A percentile compares a stretch with the other conserved stretches of the same genome.
Evolutionary conservation across 2,329 filamentous ascomycete genomes (phyloP).

Genomic region (Tympanopsis confertula): DNA sequence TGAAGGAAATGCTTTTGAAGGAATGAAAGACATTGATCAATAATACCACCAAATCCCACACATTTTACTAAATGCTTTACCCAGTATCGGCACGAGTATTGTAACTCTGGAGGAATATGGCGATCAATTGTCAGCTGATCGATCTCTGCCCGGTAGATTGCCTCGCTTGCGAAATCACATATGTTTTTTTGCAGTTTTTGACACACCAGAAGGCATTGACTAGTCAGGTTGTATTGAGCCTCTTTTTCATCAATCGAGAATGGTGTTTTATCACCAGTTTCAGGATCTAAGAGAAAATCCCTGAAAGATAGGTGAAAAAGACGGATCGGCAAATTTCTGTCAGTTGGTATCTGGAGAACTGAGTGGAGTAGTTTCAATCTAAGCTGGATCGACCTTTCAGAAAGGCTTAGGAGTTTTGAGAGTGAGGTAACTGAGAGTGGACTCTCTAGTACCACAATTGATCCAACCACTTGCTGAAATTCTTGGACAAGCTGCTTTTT

Average conservation of each 20-base stretch:
- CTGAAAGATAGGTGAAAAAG: constrained; percentile 13
- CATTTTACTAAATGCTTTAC: background rate
- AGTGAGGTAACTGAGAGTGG: constrained; percentile 9
- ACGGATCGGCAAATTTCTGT: constrained; percentile 6
- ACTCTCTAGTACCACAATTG: constrained; percentile 5
- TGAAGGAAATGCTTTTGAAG: constrained; percentile 1
- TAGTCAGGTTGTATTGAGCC: constrained; percentile 2
- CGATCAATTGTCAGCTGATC: constrained; percentile 4
- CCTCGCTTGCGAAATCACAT: constrained; percentile 5
- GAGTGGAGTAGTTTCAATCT: constrained; percentile 9
- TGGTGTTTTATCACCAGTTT: constrained; percentile 4
- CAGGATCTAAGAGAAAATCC: constrained; percentile 12
- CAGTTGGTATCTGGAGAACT: constrained; percentile 9
- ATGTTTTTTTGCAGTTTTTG: constrained; percentile 4
- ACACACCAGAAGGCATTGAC: constrained; percentile 1
- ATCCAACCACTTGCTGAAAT: constrained; percentile 7
- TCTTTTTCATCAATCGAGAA: constrained; percentile 8
- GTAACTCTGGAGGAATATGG: background rate
- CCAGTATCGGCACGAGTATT: background rate
- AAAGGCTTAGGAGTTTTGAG: constrained; percentile 7
- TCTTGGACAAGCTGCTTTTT: constrained; percentile 2
- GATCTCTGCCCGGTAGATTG: constrained; percentile 3
- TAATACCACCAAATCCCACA: no score
- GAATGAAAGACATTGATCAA: no score
- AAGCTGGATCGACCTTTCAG: constrained; percentile 4